These are phyloP conservation scores for Camelina hispida DNA, from an alignment of 345 rosid genomes.

Conservation along the genomic window DNA sequence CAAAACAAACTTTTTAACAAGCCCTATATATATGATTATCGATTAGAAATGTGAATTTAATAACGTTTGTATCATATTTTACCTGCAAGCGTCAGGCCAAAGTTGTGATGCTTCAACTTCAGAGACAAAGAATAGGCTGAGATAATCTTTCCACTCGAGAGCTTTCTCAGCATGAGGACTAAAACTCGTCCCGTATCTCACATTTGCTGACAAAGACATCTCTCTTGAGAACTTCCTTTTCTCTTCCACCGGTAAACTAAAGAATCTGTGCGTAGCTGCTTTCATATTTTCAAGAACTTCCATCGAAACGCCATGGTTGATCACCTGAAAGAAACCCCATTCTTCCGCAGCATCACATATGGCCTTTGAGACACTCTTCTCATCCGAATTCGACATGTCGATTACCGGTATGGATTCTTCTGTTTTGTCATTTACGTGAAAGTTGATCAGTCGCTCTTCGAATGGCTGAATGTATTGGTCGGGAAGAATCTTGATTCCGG, in stretches of 20 bases:
- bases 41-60: too few relatives aligned
- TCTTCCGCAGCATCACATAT: conserved; percentile 49
- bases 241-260: conserved; percentile 40
- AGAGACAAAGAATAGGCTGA: too few relatives aligned
- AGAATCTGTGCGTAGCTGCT: conserved; percentile 43
- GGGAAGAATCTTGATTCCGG: conserved; percentile 43
- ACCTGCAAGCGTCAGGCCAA: conserved; percentile 37
- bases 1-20: too few relatives aligned
- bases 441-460: conserved; percentile 24
- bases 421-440: too few relatives aligned
- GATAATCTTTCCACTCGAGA: conserved; percentile 55
- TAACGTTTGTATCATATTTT: too few relatives aligned
- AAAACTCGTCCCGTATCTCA: conserved; percentile 34
- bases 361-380: conserved; percentile 33
- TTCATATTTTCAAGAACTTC: conserved; percentile 41
- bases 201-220: conserved; percentile 31
- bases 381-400: conserved; percentile 42
- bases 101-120: conserved; percentile 45
- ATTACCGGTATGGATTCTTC: too few relatives aligned
- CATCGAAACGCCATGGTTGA: conserved; percentile 45
- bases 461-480: conserved; percentile 46
- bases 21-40: too few relatives aligned
- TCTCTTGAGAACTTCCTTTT: conserved; percentile 42
- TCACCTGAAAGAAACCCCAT: conserved; percentile 52
- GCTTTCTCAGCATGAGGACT: conserved; percentile 46